Conservation (phyloP, 176 grass and related monocot species). For the Carex cristatella region DNA sequence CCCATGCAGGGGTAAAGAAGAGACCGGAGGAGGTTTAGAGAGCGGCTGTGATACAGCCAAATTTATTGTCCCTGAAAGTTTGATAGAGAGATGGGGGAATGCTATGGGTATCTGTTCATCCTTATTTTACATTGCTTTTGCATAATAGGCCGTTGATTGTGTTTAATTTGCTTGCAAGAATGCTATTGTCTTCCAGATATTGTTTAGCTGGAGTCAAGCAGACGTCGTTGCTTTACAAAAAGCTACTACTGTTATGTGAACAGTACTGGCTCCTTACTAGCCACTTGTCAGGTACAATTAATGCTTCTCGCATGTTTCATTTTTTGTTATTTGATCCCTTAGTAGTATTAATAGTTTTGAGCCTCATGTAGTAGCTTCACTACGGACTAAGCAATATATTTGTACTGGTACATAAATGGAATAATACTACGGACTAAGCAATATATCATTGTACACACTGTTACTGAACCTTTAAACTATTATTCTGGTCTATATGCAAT, state of each 20-base stretch:
- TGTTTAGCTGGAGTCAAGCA: constrained; percentile 68
- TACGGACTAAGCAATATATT: not conserved
- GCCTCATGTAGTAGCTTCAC: not conserved
- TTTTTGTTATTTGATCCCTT: not conserved
- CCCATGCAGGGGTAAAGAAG: constrained; percentile 23
- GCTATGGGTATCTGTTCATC: constrained; percentile 83
- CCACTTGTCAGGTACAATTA: constrained; percentile 49
- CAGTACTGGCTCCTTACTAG: constrained; percentile 80
- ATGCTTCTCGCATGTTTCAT: constrained; percentile 9
- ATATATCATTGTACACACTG: not conserved
- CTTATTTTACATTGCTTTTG: constrained; percentile 5
- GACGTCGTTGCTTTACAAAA: constrained; percentile 94
- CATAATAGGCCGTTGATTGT: not conserved
- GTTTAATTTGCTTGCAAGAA: constrained; percentile 8
- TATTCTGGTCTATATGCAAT: not conserved
- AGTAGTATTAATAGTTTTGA: not conserved
- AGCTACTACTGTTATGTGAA: constrained; percentile 96
- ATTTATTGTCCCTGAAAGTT: constrained; percentile 57
- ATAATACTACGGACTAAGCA: not conserved
- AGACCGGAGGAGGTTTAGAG: constrained; percentile 26
- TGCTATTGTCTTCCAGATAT: constrained; percentile 49
- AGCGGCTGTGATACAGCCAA: constrained; percentile 20
- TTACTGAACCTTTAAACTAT: constrained; percentile 11
- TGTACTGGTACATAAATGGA: not conserved
- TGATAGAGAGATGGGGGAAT: constrained; percentile 91